Base-by-base conservation (phyloP, 176 grass and related monocot species). In the Oryza nivara region DNA sequence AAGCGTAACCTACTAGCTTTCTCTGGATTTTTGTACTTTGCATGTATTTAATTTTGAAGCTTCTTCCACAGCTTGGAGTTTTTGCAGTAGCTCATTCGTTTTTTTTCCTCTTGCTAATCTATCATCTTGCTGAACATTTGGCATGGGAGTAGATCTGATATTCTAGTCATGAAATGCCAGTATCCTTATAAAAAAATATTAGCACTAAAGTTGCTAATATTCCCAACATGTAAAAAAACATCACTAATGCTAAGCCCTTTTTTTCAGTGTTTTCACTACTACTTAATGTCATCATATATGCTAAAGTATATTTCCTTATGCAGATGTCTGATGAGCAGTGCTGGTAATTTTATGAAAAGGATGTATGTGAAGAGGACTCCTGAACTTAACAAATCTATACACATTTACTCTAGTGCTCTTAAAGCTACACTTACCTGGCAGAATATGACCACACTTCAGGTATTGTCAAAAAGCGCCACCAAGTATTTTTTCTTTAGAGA, bases 381-480 rank as follows among this genome's bases (percentile, higher is more conserved):
- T 74, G 93, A 99, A 83, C 63, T 83, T 48, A 92, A 82, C 79
- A 99, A 99, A 86, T 82, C 83, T 67, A 81, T 99, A 80, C 96
- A 96, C 11, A 90, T 99, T 83, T 96, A 99, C 81, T 99, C 96
- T 46, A 99, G 96, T 92, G 93, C 93, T 88, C 86, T 99, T 70
- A 99, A 99, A 83, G 93, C 96, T 74, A 92, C 83, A 65, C 71
- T 90, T 73, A 99, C 89, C 51, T 99, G 96, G 96, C 93, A 96
- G 65, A 99, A 99, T 75, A 96, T 99, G 96, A 92, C 82, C 69
- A 92, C 90, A 6, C 83, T 99, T 82, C 96, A 99, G 96, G 96
- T 99, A 83, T 60, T 52, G 3, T 82, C 74, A 60, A 88, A 90
- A 90, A 6, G 38, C 2, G 3, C 28, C 60, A 49, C 32, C 32